These are phyloP conservation scores for Noccaea caerulescens DNA, from an alignment of 345 rosid species.

Conservation along the genomic window DNA sequence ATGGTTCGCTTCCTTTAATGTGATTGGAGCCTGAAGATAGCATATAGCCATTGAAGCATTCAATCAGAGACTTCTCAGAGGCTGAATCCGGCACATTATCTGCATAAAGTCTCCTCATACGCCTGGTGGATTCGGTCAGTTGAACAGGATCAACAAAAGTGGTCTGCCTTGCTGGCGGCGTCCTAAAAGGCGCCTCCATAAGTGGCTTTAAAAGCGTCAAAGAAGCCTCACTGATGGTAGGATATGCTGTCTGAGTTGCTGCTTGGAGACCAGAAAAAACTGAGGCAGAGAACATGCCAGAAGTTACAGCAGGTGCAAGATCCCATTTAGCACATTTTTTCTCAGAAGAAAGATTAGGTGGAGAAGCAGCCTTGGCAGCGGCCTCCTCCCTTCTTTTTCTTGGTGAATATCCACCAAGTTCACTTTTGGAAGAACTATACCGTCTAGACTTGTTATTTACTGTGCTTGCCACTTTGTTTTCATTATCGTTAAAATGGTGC, in stretches of 20 bases:
- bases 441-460: slow-evolving; percentile 57
- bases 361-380: slow-evolving; percentile 71
- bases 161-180: slow-evolving; percentile 46
- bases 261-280: slow-evolving; percentile 51
- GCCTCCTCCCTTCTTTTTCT: slow-evolving; percentile 78
- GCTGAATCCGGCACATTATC: slow-evolving; percentile 81
- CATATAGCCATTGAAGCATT: slow-evolving; percentile 65
- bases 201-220: slow-evolving; percentile 50
- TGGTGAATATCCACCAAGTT: slow-evolving; percentile 96
- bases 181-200: slow-evolving; percentile 46
- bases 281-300: slow-evolving; percentile 43
- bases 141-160: slow-evolving; percentile 69
- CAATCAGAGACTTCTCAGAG: slow-evolving; percentile 78
- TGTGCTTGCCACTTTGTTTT: slow-evolving; percentile 48
- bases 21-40: slow-evolving; percentile 69
- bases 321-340: slow-evolving; percentile 86
- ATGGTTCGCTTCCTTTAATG: slow-evolving; percentile 72
- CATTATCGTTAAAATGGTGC: slow-evolving; percentile 52
- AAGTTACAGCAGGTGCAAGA: slow-evolving; percentile 55
- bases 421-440: slow-evolving; percentile 61
- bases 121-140: slow-evolving; percentile 84
- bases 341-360: slow-evolving; percentile 65
- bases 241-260: slow-evolving; percentile 48
- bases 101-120: slow-evolving; percentile 84
- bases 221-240: slow-evolving; percentile 51